Percentiles rank a stretch among this genome's conserved stretches.
Conservation (phyloP, 2,329 filamentous ascomycete species). For the Metarhizium brunneum region DNA sequence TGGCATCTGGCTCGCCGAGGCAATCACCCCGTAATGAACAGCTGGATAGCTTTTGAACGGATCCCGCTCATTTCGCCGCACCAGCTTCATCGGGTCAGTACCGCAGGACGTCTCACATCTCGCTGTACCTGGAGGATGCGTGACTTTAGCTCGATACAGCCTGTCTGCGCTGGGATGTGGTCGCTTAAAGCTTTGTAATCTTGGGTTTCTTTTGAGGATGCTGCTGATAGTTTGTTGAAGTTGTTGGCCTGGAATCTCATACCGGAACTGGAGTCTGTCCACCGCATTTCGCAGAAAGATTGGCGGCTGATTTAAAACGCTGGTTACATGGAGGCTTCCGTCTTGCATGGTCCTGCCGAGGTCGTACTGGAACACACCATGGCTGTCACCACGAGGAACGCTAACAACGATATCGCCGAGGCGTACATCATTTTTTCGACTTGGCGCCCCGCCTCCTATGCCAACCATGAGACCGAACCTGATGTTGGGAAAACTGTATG, state of each 20-base stretch:
- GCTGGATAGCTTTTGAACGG: constrained; percentile 3
- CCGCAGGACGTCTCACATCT: neutral
- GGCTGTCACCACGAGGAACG: neutral
- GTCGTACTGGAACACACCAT: constrained; percentile 16
- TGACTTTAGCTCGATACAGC: constrained; percentile 2
- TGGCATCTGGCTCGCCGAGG: neutral
- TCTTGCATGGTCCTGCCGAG: constrained; percentile 12
- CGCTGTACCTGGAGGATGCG: neutral
- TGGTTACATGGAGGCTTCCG: neutral
- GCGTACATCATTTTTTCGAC: constrained; percentile 20
- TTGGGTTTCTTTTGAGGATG: neutral
- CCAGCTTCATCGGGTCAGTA: neutral
- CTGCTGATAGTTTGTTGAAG: neutral
- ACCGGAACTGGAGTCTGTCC: neutral
- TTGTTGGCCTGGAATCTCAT: constrained; percentile 7
- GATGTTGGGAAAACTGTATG: constrained; percentile 19
- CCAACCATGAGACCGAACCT: constrained; percentile 11
- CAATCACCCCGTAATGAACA: constrained; percentile 12
- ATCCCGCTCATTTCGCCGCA: neutral
- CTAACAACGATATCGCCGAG: constrained; percentile 17
- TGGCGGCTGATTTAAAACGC: constrained; percentile 11
- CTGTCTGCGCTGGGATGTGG: constrained; percentile 1
- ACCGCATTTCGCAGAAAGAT: constrained; percentile 6
- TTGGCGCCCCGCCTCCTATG: constrained; percentile 24
- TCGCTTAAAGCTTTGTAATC: neutral